These are phyloP conservation scores for Hypoxylon cercidicola DNA, from an alignment of 495 filamentous ascomycete species.

Conservation along the genomic window DNA sequence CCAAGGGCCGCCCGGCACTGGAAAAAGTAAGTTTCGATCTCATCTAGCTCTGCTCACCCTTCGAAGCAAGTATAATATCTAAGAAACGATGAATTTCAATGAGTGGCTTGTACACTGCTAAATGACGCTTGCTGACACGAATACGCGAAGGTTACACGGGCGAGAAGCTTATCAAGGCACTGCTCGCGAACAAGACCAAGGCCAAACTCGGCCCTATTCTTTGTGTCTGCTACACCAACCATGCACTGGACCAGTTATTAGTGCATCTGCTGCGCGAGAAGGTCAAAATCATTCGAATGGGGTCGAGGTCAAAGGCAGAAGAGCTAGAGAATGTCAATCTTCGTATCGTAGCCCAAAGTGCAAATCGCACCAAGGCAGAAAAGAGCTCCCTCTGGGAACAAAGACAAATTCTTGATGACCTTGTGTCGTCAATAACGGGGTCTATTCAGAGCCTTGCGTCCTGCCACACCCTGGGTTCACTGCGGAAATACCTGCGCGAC, in stretches of 20 bases:
- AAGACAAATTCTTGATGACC: constrained; percentile 1
- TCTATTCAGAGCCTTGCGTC: constrained; percentile 23
- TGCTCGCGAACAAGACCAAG: constrained; percentile 65
- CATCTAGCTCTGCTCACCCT: neutral
- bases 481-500: constrained; percentile 25
- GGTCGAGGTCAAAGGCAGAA: constrained; percentile 71
- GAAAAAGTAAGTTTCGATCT: constrained; percentile 63
- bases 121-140: constrained; percentile 13
- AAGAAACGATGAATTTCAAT: no score
- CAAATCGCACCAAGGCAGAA: constrained; percentile 48
- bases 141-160: constrained; percentile 51
- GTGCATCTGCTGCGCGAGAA: constrained; percentile 68
- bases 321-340: constrained; percentile 61
- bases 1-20: constrained; percentile 85
- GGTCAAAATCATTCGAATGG: constrained; percentile 75
- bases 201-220: constrained; percentile 71
- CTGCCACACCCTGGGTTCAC: constrained; percentile 14
- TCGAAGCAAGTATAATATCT: neutral
- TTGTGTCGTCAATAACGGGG: neutral
- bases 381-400: constrained; percentile 26
- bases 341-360: constrained; percentile 43
- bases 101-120: no score
- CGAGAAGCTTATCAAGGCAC: constrained; percentile 59
- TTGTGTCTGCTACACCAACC: constrained; percentile 76
- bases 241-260: constrained; percentile 78